Conservation (phyloP, 352 stramenopile genomes). For the Thraustotheca clavata region DNA sequence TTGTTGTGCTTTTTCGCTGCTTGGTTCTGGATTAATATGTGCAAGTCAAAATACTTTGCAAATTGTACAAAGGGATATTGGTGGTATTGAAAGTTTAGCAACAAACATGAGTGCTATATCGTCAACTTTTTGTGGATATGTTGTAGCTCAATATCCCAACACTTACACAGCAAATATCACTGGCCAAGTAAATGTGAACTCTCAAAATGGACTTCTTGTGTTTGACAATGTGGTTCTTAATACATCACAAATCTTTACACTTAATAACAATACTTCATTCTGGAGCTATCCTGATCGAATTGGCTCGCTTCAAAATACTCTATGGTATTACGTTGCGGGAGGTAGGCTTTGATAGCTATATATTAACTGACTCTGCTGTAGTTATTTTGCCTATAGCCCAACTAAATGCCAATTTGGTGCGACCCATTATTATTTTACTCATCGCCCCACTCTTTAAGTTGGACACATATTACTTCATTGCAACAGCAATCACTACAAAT, state of each 20-base stretch:
- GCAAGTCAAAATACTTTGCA: conserved; percentile 14
- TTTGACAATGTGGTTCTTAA: conserved; percentile 10
- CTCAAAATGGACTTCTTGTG: not conserved
- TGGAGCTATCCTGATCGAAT: conserved; percentile 59
- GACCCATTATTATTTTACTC: conserved; percentile 50
- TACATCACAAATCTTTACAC: conserved; percentile 1
- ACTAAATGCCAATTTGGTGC: conserved; percentile 59
- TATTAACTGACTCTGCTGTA: not conserved
- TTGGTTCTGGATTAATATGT: conserved; percentile 39
- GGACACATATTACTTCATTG: conserved; percentile 59
- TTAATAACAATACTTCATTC: conserved; percentile 28
- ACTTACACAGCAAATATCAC: not conserved
- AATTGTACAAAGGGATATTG: not conserved
- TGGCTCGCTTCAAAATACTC: conserved; percentile 32
- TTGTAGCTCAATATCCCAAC: not conserved
- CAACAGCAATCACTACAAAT: conserved; percentile 51
- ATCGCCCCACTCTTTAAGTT: conserved; percentile 64
- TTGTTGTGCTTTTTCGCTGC: conserved; percentile 48
- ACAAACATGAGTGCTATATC: not conserved
- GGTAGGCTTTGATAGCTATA: not conserved
- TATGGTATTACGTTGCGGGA: conserved; percentile 32
- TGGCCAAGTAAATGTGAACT: not conserved
- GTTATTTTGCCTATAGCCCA: conserved; percentile 58
- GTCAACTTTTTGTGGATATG: not conserved
- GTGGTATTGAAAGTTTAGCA: not conserved